Conservation (phyloP, 73 alveolate genomes). For the Stentor coeruleus region DNA sequence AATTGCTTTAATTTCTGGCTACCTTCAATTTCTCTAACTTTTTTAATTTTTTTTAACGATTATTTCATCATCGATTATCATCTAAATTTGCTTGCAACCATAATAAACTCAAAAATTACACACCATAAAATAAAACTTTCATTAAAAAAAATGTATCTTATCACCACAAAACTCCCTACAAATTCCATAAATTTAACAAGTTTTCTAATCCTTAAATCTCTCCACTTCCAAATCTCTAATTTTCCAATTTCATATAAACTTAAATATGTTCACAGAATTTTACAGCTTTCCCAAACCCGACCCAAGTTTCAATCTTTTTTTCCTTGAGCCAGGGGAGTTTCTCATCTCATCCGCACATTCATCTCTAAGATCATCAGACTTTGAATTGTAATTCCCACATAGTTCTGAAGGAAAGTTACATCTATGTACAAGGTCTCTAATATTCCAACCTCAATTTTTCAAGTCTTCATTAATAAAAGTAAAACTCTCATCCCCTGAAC, state of each 20-base stretch:
- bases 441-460: conserved; percentile 41
- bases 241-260: neutral
- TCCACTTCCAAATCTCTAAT: neutral
- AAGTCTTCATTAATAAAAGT: conserved; percentile 42
- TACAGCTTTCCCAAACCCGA: conserved; percentile 14
- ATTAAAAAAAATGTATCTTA: no score
- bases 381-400: neutral
- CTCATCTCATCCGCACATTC: neutral
- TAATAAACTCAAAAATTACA: no score
- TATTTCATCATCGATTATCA: no score
- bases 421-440: conserved; percentile 48
- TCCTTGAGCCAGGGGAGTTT: conserved; percentile 3
- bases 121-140: no score
- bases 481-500: conserved; percentile 33
- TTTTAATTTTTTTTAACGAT: no score
- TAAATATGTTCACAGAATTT: conserved; percentile 4
- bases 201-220: no score
- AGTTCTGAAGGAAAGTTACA: conserved; percentile 48
- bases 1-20: no score
- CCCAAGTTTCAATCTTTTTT: neutral
- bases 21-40: no score
- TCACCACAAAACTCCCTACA: no score
- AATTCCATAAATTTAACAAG: no score
- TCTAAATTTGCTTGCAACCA: no score
- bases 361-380: conserved; percentile 5